Base-by-base conservation (phyloP, 371 early-diverging fungal species). In the Nematocida sp. region DNA sequence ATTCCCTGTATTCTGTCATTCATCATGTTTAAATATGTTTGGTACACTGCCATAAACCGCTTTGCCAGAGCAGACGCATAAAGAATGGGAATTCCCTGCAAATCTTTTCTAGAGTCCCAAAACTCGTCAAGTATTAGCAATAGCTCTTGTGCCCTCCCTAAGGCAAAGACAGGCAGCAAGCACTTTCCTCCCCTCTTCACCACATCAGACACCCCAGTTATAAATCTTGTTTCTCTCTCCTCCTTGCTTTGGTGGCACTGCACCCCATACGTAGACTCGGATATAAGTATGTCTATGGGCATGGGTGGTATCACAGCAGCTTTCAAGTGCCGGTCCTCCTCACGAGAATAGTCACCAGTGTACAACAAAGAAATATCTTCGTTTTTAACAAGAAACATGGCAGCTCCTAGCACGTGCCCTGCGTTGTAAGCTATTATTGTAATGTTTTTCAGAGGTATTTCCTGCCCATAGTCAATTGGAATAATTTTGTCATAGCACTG, bases 21-120 rank as follows among this genome's bases (percentile, higher is more conserved):
- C 99, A 99, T 98, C 94, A 96, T 96, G 89, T 96, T 94, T 83
- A 96, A 92, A 87, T 96, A 99, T 2, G 97, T 96, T 85, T 97
- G 94, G 88, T 97, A 99, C 11, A 99, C 93, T 9, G 93, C 92
- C 91, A 96, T 95, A 87, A 98, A 97, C 84, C 92, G 93, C 84
- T 95, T 95, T 50, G 98, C 98, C 67, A 99, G 88, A 23, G 95
- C 91, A 33, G 94, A 93, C 3, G 95, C 97, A 88, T 97, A 99
- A 83, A 95, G 97, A 61, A 99, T 94, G 0, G 98, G 99, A 18
- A 99, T 91, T 45, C 89, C 90, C 62, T 95, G 94, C 33, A 64
- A 42, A 83, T 95, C 95, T 7, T 93, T 92, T 84, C 97, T 92
- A 3, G 91, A 90, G 72, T 92, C 91, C 98, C 99, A 99, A 86